phyloP scores from a whole-genome alignment of 108 stramenopile species.

The Schizochytrium sp. region DNA sequence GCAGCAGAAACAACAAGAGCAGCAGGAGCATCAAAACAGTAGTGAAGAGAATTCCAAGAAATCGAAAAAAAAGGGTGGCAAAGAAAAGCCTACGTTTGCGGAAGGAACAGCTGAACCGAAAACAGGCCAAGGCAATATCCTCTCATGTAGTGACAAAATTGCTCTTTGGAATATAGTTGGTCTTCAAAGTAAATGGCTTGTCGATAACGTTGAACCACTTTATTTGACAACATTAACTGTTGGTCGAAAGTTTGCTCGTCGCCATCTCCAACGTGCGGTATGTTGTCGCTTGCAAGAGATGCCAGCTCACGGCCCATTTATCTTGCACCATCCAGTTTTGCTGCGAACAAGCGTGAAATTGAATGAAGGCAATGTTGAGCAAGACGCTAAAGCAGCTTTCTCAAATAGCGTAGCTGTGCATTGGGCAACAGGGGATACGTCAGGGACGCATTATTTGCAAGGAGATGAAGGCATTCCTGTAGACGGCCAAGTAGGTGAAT shows the following conservation, averaged over 20 bases:
- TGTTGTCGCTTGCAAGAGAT: constrained; percentile 57
- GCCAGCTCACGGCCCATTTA: not conserved
- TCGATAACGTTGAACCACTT: not conserved
- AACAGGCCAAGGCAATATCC: constrained; percentile 24
- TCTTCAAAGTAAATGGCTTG: constrained; percentile 12
- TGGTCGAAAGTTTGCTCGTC: constrained; percentile 27
- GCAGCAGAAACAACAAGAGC: not conserved
- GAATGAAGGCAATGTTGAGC: not conserved
- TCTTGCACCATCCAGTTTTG: constrained; percentile 45
- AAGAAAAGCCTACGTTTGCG: not conserved
- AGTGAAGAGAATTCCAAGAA: not conserved
- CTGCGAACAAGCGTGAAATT: constrained; percentile 47
- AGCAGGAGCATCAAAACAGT: not conserved
- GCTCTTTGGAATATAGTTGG: constrained; percentile 59
- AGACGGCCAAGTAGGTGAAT: no score
- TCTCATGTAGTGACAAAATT: constrained; percentile 64
- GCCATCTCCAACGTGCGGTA: not conserved
- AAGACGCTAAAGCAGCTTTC: constrained; percentile 11
- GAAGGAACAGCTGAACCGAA: constrained; percentile 17
- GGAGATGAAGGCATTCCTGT: not conserved
- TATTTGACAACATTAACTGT: not conserved
- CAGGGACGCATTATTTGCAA: not conserved
- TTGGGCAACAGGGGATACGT: not conserved
- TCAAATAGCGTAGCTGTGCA: not conserved
- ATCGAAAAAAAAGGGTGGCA: not conserved